Conservation (phyloP, 192 early-diverging fungal genomes). For the Gonapodya prolifera region DNA sequence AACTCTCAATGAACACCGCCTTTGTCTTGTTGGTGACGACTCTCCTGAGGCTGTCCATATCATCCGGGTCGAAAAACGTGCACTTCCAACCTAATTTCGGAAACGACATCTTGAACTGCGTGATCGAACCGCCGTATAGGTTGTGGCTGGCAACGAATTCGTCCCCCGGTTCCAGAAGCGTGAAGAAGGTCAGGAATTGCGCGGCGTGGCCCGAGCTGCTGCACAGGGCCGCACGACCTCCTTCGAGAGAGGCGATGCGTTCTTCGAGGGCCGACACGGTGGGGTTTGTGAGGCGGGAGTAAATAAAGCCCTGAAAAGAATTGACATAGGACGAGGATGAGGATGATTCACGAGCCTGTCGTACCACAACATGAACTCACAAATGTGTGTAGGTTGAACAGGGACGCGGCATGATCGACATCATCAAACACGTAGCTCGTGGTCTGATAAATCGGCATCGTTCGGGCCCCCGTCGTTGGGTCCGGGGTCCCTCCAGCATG, state of each 20-base stretch:
- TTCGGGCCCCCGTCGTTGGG: no score
- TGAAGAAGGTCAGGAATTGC: slow-evolving; percentile 2
- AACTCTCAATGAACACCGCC: background rate
- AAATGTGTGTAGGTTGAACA: slow-evolving; percentile 8
- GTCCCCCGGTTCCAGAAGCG: background rate
- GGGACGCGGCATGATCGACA: no score
- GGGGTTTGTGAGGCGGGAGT: no score
- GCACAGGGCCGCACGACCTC: no score
- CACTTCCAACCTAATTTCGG: no score
- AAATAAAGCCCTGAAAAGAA: no score
- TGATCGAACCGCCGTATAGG: slow-evolving; percentile 6
- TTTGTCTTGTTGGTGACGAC: slow-evolving; percentile 4
- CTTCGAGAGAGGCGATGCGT: slow-evolving; percentile 2
- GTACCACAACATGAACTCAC: background rate
- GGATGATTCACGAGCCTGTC: background rate
- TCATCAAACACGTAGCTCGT: slow-evolving; percentile 3
- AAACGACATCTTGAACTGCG: background rate
- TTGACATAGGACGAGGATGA: no score
- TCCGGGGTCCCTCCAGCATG: background rate
- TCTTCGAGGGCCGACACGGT: slow-evolving; percentile 1
- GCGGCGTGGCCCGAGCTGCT: no score
- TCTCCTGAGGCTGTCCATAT: background rate
- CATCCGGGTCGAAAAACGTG: no score
- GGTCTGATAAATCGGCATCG: background rate
- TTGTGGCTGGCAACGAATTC: no score